A percentile compares a stretch with the other conserved stretches of the same genome.
phyloP scores from a whole-genome alignment of 768 basidiomycete species.

The Termitomyces titanicus region DNA sequence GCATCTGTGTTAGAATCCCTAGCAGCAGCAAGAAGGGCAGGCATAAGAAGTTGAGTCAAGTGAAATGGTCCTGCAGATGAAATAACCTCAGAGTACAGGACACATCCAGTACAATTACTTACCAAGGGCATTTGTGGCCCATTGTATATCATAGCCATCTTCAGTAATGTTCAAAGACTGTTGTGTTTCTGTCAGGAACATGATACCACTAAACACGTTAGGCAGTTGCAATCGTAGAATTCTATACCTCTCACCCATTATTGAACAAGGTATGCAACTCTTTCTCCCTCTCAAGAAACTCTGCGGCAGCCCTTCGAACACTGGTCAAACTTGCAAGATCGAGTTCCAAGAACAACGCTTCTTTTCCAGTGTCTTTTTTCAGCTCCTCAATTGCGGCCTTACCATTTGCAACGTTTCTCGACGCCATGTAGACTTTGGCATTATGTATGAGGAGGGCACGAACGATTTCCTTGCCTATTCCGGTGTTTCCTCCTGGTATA shows the following conservation, averaged over 20 bases:
- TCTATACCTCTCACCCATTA: constrained; percentile 36
- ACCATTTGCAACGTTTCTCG: constrained; percentile 29
- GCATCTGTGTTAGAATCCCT: constrained; percentile 35
- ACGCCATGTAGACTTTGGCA: constrained; percentile 39
- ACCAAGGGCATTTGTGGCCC: constrained; percentile 56
- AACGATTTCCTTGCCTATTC: constrained; percentile 34
- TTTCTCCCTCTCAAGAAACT: constrained; percentile 40
- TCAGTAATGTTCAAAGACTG: constrained; percentile 24
- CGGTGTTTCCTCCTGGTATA: constrained; percentile 30
- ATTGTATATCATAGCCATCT: constrained; percentile 54
- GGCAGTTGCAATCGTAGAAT: not conserved
- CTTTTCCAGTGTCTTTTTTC: constrained; percentile 32
- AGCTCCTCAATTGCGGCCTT: constrained; percentile 30
- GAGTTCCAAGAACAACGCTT: constrained; percentile 30
- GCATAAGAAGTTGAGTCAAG: constrained; percentile 49
- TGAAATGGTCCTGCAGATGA: not conserved
- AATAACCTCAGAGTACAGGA: not conserved
- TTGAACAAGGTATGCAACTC: constrained; percentile 47
- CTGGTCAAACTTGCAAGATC: constrained; percentile 34
- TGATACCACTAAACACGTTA: constrained; percentile 40
- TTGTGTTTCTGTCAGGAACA: constrained; percentile 22
- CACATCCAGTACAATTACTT: constrained; percentile 13
- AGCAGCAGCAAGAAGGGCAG: constrained; percentile 38
- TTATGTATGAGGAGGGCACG: constrained; percentile 30
- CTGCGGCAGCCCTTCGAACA: constrained; percentile 30